Conservation (phyloP, 2,329 filamentous ascomycete species). For the Stagonosporopsis chrysanthemi region DNA sequence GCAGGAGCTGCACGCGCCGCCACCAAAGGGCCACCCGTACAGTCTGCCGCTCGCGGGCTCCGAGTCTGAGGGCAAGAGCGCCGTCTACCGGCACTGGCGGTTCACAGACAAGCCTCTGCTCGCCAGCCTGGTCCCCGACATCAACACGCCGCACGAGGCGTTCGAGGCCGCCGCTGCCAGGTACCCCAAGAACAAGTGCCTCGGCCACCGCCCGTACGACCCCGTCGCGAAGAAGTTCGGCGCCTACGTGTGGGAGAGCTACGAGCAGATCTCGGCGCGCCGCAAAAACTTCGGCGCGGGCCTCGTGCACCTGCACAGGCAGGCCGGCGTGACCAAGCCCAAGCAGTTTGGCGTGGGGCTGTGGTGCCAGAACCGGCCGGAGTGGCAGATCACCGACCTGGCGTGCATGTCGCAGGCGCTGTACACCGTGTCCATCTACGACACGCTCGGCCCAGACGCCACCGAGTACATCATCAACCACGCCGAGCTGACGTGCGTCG, state of each 20-base stretch:
- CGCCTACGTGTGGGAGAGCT: slow-evolving; percentile 84
- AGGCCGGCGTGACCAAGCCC: slow-evolving; percentile 67
- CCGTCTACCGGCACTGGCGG: slow-evolving; percentile 84
- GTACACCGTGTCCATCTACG: slow-evolving; percentile 92
- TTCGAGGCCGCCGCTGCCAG: slow-evolving; percentile 72
- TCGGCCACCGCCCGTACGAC: slow-evolving; percentile 85
- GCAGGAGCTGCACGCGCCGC: slow-evolving; percentile 64
- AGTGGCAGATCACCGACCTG: slow-evolving; percentile 89
- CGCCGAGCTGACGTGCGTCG: slow-evolving; percentile 75
- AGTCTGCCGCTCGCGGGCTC: slow-evolving; percentile 79
- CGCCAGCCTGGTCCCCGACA: slow-evolving; percentile 63
- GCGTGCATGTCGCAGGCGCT: slow-evolving; percentile 86
- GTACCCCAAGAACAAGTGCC: slow-evolving; percentile 72
- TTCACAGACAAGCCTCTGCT: slow-evolving; percentile 70
- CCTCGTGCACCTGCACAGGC: slow-evolving; percentile 80
- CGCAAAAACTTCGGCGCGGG: slow-evolving; percentile 87
- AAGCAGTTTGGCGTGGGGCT: slow-evolving; percentile 76
- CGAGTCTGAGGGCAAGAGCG: slow-evolving; percentile 73
- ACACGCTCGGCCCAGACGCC: slow-evolving; percentile 89
- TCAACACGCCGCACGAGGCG: slow-evolving; percentile 77
- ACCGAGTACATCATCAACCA: slow-evolving; percentile 98
- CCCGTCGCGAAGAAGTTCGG: slow-evolving; percentile 74
- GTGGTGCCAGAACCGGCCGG: slow-evolving; percentile 86
- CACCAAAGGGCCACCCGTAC: slow-evolving; percentile 79
- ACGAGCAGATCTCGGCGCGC: slow-evolving; percentile 77